Percentiles rank a stretch among this genome's conserved stretches.
These are phyloP conservation scores for Kodamaea neixiangensis DNA, from an alignment of 805 yeast genomes.

Conservation along the genomic window DNA sequence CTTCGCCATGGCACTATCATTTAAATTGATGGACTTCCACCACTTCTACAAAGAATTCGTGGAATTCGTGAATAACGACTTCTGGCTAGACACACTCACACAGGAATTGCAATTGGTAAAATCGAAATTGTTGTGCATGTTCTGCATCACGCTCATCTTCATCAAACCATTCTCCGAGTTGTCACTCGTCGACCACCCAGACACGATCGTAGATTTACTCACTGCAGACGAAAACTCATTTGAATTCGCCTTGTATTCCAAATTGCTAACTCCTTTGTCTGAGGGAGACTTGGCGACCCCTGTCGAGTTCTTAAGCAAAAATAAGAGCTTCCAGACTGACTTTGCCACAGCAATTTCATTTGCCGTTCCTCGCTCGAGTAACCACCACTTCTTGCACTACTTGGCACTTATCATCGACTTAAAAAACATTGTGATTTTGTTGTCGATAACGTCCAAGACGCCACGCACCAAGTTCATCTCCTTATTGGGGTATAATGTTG, in stretches of 20 bases:
- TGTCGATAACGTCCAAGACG: slow-evolving; percentile 27
- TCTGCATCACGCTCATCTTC: slow-evolving; percentile 26
- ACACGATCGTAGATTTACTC: slow-evolving; percentile 21
- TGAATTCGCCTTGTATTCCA: slow-evolving; percentile 20
- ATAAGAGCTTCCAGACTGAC: slow-evolving; percentile 9
- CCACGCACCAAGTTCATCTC: slow-evolving; percentile 23
- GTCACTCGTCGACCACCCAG: slow-evolving; percentile 20
- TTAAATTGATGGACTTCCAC: slow-evolving; percentile 26
- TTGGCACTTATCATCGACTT: slow-evolving; percentile 29
- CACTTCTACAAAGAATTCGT: slow-evolving; percentile 28
- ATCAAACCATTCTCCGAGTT: slow-evolving; percentile 32
- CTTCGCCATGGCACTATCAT: slow-evolving; percentile 23
- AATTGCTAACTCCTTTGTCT: slow-evolving; percentile 23
- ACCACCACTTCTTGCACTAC: slow-evolving; percentile 22
- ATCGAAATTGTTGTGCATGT: slow-evolving; percentile 25
- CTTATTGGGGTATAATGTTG: slow-evolving; percentile 28
- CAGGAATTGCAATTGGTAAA: slow-evolving; percentile 12
- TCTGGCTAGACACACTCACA: slow-evolving; percentile 1
- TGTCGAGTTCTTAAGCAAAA: slow-evolving; percentile 11
- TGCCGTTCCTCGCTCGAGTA: slow-evolving; percentile 17
- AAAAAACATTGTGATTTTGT: slow-evolving; percentile 31
- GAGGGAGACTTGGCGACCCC: slow-evolving; percentile 21
- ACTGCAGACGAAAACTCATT: slow-evolving; percentile 16
- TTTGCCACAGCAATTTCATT: slow-evolving; percentile 19
- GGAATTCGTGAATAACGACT: slow-evolving; percentile 10